Evolutionary conservation across 2,329 filamentous ascomycete species (phyloP), one percentile per base, ranked within the genome.

Genomic region (Acrocalymma vagum): DNA sequence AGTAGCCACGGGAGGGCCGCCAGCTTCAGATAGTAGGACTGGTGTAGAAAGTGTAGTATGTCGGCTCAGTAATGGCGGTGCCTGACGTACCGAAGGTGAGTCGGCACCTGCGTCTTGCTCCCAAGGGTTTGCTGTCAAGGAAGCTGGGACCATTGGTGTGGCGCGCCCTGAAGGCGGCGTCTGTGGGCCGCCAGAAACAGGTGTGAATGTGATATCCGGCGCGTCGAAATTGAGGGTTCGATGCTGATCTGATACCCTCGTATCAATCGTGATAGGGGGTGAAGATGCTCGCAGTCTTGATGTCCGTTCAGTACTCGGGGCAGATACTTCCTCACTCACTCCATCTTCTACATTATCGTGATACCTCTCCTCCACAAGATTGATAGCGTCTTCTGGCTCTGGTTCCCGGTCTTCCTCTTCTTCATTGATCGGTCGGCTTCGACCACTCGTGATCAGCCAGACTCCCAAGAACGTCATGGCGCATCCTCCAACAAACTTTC

Each of bases 391-490:
- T 46, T 71, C 69, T 3, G 69, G 60, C 28, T 74, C 71, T 13
- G 64, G 53, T 7, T 65, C 62, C 13, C 62, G 41, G 9, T 71
- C 63, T 10, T 82, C 78, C 6, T 85, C 82, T 3, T 83, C 79
- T 3, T 83, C 79, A n/a, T 81, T 76, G 13, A 80, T 80, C 9
- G 77, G 72, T 10, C 70, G 73, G 34, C 81, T 75, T 54, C 92
- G 81, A 38, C 90, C 91, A 60, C 88, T 95, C 2, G 94, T 97
- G 62, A 99, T 96, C 54, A 96, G 81, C 71, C 94, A 97, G n/a
- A 99, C 94, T 8, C 94, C 94, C 45, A 93, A 85, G 69, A 99
- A 99, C 1, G 94, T 99, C 51, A 99, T 73, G 4, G 90, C 78
- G 70, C 94, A 99, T 24, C 94, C 94, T 15, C 89, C 90, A 9